Conservation (phyloP, 192 early-diverging fungal genomes). For the Linnemannia elongata region DNA sequence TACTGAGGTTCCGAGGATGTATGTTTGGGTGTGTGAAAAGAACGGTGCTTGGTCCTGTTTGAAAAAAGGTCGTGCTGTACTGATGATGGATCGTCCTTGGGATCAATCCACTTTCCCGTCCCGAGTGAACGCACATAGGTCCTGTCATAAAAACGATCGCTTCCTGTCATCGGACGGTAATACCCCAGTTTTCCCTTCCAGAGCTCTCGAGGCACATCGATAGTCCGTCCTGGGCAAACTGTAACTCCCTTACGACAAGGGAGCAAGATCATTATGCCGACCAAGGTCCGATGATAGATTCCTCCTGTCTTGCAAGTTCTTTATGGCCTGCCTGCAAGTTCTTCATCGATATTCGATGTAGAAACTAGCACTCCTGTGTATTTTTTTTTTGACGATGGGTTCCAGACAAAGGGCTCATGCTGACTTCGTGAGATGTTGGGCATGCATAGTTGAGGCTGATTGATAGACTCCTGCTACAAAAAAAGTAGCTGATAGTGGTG, state of each 20-base stretch:
- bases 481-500: neutral
- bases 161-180: neutral
- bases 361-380: neutral
- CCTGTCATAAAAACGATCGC: neutral
- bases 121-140: neutral
- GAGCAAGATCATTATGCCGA: neutral
- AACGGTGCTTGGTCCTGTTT: neutral
- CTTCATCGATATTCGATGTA: neutral
- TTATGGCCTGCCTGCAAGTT: neutral
- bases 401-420: neutral
- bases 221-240: neutral
- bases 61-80: neutral
- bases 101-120: neutral
- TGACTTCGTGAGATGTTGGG: neutral
- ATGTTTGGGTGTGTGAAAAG: neutral
- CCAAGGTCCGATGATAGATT: neutral
- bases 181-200: neutral
- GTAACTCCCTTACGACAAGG: neutral
- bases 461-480: too few relatives aligned
- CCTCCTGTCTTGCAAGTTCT: neutral
- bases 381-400: neutral
- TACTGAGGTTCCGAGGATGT: neutral
- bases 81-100: constrained; percentile 8
- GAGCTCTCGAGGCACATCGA: neutral
- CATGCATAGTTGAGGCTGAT: constrained; percentile 6